Evolutionary conservation across 2,329 filamentous ascomycete genomes (phyloP).

Genomic region (Purpureocillium lavendulum): DNA sequence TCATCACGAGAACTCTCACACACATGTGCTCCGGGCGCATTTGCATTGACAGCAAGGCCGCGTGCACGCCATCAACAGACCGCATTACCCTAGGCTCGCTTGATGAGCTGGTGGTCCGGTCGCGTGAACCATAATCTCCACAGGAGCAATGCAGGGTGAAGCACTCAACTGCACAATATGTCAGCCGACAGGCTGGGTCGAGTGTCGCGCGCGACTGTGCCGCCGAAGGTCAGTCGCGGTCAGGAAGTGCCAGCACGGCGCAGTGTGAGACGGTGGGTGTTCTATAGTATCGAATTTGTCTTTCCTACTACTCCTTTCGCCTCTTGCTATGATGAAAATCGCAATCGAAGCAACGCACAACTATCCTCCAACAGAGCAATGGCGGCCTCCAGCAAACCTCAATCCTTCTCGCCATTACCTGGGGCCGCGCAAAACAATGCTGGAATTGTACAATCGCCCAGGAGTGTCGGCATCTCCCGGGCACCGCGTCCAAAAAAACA

Average conservation of each 20-base stretch:
- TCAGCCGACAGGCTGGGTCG: too few species aligned
- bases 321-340: conserved; percentile 22
- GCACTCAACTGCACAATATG: too few species aligned
- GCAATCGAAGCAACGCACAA: conserved; percentile 16
- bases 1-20: too few species aligned
- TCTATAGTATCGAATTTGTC: conserved; percentile 2
- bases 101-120: too few species aligned
- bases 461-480: neutral
- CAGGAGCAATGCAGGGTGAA: too few species aligned
- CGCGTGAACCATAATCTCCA: too few species aligned
- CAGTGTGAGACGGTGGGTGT: neutral
- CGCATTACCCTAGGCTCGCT: too few species aligned
- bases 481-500: conserved; percentile 5
- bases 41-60: too few species aligned
- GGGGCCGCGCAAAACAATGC: neutral
- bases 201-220: too few species aligned
- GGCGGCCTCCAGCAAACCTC: conserved; percentile 7
- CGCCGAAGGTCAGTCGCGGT: too few species aligned
- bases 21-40: too few species aligned
- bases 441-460: neutral
- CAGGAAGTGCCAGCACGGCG: neutral
- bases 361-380: conserved; percentile 12
- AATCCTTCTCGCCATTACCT: conserved; percentile 1
- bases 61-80: too few species aligned
- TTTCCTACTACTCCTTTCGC: conserved; percentile 26